Evolutionary conservation across 2,329 filamentous ascomycete species (phyloP).

Genomic region (Kalmusia sp.): DNA sequence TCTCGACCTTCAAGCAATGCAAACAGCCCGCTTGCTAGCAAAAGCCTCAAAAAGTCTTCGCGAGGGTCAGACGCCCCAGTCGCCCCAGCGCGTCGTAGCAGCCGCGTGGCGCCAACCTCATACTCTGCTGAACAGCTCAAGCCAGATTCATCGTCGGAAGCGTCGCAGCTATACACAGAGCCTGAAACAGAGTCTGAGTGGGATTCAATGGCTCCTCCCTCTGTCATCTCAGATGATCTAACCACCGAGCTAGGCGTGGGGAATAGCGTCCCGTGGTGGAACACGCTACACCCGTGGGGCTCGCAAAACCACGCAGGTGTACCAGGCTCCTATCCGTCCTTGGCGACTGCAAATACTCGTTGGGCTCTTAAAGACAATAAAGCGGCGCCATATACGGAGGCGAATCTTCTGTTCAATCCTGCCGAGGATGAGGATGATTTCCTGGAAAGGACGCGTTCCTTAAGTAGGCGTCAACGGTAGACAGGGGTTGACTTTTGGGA

Average conservation of each 20-base stretch:
- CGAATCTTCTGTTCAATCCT: constrained; percentile 35
- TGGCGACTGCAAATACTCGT: not conserved
- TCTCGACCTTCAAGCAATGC: constrained; percentile 22
- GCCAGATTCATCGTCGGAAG: constrained; percentile 14
- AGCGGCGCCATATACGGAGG: constrained; percentile 20
- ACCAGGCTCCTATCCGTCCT: not conserved
- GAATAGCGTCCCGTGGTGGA: constrained; percentile 30
- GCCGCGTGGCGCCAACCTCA: constrained; percentile 13
- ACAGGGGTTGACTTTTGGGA: not conserved
- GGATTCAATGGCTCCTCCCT: constrained; percentile 20
- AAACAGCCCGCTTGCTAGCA: constrained; percentile 13
- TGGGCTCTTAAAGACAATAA: constrained; percentile 4
- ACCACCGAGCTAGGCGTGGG: constrained; percentile 27
- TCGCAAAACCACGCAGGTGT: not conserved
- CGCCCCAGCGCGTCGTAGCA: constrained; percentile 16
- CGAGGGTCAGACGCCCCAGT: not conserved
- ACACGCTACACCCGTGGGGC: constrained; percentile 14
- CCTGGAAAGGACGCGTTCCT: constrained; percentile 22
- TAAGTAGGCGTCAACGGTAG: constrained; percentile 8
- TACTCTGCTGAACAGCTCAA: constrained; percentile 22
- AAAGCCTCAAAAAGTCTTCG: not conserved
- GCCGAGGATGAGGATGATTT: constrained; percentile 36
- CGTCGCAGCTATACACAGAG: not conserved
- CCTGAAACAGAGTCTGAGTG: constrained; percentile 22
- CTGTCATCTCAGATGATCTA: constrained; percentile 25